A percentile compares a stretch with the other conserved stretches of the same genome.
phyloP scores from a whole-genome alignment of 75 land plant genomes.

The Larix kaempferi region DNA sequence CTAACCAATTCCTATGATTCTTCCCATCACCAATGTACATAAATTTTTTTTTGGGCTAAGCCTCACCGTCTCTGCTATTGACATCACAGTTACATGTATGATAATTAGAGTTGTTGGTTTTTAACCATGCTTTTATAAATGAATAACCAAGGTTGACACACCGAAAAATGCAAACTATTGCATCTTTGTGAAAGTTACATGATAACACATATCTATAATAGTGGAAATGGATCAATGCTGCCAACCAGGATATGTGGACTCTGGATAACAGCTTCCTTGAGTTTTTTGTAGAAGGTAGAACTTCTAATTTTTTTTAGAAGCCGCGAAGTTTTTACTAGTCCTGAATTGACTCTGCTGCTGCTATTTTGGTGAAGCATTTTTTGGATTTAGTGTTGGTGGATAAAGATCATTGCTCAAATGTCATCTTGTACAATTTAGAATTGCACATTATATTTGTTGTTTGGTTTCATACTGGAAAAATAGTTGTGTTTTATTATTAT shows the following conservation, averaged over 20 bases:
- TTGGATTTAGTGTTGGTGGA: background rate
- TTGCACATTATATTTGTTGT: background rate
- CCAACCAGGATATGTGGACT: too few species aligned
- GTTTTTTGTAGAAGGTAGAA: too few species aligned
- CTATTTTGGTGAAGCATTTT: background rate
- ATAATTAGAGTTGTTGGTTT: background rate
- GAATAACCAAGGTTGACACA: background rate
- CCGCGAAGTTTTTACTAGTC: too few species aligned
- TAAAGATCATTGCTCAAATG: background rate
- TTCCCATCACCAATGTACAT: background rate
- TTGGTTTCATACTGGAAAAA: background rate
- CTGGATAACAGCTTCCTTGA: too few species aligned
- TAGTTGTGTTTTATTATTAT: background rate
- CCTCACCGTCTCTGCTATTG: background rate
- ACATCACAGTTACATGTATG: background rate
- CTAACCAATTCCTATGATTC: background rate
- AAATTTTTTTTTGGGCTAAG: too few species aligned
- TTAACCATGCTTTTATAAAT: background rate
- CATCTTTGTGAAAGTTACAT: too few species aligned
- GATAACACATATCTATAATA: too few species aligned
- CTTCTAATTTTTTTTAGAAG: too few species aligned
- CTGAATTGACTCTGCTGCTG: background rate
- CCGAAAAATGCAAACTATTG: too few species aligned
- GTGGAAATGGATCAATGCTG: too few species aligned
- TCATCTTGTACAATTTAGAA: background rate